These are phyloP conservation scores for Ilyonectria robusta DNA, from an alignment of 2,329 filamentous ascomycete genomes.

Conservation along the genomic window DNA sequence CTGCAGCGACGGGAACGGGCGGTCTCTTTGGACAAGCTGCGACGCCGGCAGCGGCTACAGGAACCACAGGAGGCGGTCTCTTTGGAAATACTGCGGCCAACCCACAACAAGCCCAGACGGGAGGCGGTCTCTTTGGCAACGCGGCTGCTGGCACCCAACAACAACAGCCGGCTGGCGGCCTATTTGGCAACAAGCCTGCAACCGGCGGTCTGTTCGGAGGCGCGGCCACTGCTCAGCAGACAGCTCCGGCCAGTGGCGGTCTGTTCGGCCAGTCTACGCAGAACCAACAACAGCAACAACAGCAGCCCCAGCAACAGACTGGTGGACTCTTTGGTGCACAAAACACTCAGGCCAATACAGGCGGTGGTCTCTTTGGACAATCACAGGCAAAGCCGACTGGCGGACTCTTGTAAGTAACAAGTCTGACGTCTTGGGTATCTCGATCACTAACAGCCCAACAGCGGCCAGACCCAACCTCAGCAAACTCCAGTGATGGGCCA, in stretches of 20 bases:
- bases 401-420: constrained; percentile 51
- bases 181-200: constrained; percentile 35
- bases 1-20: constrained; percentile 44
- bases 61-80: constrained; percentile 45
- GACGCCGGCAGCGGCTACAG: constrained; percentile 39
- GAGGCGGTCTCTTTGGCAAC: constrained; percentile 51
- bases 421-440: background rate
- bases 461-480: constrained; percentile 50
- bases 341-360: constrained; percentile 42
- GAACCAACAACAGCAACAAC: constrained; percentile 36
- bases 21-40: constrained; percentile 51
- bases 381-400: constrained; percentile 52
- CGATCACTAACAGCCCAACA: constrained; percentile 41
- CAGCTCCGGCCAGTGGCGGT: constrained; percentile 33
- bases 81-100: constrained; percentile 50
- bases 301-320: constrained; percentile 38
- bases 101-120: constrained; percentile 47
- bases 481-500: constrained; percentile 42
- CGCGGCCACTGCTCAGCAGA: constrained; percentile 30
- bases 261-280: constrained; percentile 47
- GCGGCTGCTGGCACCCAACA: constrained; percentile 40
- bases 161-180: constrained; percentile 27
- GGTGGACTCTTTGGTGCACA: constrained; percentile 51
- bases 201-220: constrained; percentile 43
- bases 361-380: constrained; percentile 53